These are phyloP conservation scores for Tylopilus sp. DNA, from an alignment of 768 basidiomycete species.

Conservation along the genomic window DNA sequence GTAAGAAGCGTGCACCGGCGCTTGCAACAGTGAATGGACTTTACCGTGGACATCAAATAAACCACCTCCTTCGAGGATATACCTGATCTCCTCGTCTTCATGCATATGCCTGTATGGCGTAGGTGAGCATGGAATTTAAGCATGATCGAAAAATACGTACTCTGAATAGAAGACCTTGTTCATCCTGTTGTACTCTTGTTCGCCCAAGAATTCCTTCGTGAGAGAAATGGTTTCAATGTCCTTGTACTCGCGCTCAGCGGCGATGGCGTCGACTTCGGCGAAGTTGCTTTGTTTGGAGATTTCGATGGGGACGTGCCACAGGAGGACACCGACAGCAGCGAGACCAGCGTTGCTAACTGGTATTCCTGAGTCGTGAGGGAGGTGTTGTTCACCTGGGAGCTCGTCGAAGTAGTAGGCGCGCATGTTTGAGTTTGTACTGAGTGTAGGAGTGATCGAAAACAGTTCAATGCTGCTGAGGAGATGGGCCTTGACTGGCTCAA, in stretches of 20 bases:
- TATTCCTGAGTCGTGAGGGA: conserved; percentile 67
- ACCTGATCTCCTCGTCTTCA: conserved; percentile 95
- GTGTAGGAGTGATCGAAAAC: too few relatives aligned
- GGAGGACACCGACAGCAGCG: conserved; percentile 55
- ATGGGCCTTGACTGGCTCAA: too few relatives aligned
- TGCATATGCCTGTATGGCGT: conserved; percentile 86
- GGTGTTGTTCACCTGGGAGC: conserved; percentile 73
- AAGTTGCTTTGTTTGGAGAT: conserved; percentile 34
- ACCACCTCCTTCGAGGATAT: conserved; percentile 80
- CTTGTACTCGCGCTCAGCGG: conserved; percentile 71
- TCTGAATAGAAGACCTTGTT: conserved; percentile 83
- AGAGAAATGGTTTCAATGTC: conserved; percentile 80
- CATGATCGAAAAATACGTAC: too few relatives aligned
- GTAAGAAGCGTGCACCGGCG: too few relatives aligned
- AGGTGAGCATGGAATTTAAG: too few relatives aligned
- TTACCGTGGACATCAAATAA: conserved; percentile 90
- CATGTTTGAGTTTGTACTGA: conserved; percentile 49
- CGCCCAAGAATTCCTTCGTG: conserved; percentile 76
- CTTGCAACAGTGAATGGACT: too few relatives aligned
- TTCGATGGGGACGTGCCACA: conserved; percentile 65
- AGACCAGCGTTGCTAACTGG: conserved; percentile 52
- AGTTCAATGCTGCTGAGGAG: too few relatives aligned
- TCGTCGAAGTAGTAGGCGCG: conserved; percentile 75
- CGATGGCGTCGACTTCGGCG: conserved; percentile 57
- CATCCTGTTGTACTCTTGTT: conserved; percentile 73